These are phyloP conservation scores for Physocladia obscura DNA, from an alignment of 192 early-diverging fungal genomes.

Conservation along the genomic window DNA sequence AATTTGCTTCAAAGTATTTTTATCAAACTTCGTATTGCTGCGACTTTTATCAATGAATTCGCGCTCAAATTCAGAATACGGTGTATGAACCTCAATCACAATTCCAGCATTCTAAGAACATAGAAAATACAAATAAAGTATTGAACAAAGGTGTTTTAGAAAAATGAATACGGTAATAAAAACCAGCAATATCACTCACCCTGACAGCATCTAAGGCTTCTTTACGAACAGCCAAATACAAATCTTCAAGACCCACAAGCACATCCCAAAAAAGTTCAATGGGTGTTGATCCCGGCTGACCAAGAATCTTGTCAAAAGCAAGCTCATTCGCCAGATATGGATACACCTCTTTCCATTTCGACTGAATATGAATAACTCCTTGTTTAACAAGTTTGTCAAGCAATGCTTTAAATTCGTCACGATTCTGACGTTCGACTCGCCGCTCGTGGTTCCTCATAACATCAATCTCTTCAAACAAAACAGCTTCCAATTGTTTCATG, in stretches of 20 bases:
- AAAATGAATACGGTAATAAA: background rate
- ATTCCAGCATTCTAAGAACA: constrained; percentile 4
- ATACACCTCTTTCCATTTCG: constrained; percentile 85
- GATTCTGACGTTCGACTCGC: constrained; percentile 69
- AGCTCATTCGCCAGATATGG: constrained; percentile 69
- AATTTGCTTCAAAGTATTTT: constrained; percentile 25
- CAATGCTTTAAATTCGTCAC: constrained; percentile 60
- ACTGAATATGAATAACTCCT: constrained; percentile 66
- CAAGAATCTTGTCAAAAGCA: constrained; percentile 71
- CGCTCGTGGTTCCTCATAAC: constrained; percentile 36
- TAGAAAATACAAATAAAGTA: background rate
- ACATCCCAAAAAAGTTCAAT: constrained; percentile 94
- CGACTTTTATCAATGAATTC: background rate
- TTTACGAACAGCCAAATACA: constrained; percentile 67
- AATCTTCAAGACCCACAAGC: constrained; percentile 77
- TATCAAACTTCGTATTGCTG: constrained; percentile 14
- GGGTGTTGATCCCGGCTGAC: constrained; percentile 79
- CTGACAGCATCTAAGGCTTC: constrained; percentile 64
- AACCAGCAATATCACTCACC: constrained; percentile 27
- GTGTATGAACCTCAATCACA: background rate
- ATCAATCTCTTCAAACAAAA: constrained; percentile 49
- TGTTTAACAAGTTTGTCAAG: constrained; percentile 59
- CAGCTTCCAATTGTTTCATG: constrained; percentile 64
- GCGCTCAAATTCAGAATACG: background rate
- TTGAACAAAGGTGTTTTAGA: background rate